Base-by-base conservation (phyloP, 1,284 basidiomycete genomes). In the Malassezia vespertilionis region DNA sequence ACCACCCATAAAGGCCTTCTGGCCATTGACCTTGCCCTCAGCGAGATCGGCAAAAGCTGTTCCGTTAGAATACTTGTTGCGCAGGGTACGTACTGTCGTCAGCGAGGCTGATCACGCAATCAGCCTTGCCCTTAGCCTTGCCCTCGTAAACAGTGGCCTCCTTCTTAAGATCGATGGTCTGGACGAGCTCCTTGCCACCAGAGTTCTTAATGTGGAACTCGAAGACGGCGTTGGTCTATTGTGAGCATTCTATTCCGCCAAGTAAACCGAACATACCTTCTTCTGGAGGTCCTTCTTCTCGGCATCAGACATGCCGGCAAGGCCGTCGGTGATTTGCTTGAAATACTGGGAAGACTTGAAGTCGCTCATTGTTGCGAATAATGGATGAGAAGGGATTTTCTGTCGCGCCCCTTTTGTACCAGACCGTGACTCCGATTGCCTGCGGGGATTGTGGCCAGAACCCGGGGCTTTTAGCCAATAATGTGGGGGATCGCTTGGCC, bases 161-260 rank as follows among this genome's bases (percentile, higher is more conserved):
- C 75, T 88, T 84, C 79, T 97, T 97, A 69, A 95, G 72, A 76
- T 96, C 91, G 61, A 96, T 87, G n/a, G 87, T 89, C 58, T 59
- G 65, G 46, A 67, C 57, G 37, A 76, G 84, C 66, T 83, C 82
- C 72, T 85, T 77, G 60, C 83, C 84, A 27, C 77, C 77, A 15
- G 72, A 75, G 70, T 89, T 88, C 73, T 83, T 82, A 62, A 93
- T 79, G 56, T 81, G 80, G 54, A 95, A 76, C 74, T 91, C 84
- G 72, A 95, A 91, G 72, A 90, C 79, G 58, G 85, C 86, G 70
- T 87, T 89, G 53, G 84, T 86, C 88, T 91, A 15, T 4, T 14
- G 35, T 41, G 11, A 27, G 42, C 21, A 12, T 35, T 15, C 34
- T 34, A 18, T 21, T 22, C 5, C 18, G 32, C 5, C 7, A 21